Percentiles rank a stretch among this genome's conserved stretches.
Conservation (phyloP, 2,329 filamentous ascomycete genomes). For the Macrophomina phaseolina region DNA sequence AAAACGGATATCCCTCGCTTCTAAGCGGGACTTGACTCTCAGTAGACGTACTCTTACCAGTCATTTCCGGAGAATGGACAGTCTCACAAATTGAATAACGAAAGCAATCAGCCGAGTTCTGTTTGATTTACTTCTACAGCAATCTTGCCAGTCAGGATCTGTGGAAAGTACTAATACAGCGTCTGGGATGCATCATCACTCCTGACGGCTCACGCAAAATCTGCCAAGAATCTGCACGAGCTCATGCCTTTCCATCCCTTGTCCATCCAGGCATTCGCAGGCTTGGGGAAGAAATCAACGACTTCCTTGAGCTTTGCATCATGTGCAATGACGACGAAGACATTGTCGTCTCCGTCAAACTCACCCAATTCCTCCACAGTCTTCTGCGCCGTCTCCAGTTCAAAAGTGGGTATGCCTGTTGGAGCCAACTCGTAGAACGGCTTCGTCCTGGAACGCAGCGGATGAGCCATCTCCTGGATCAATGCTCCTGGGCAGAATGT, state of each 20-base stretch:
- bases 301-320: conserved; percentile 35
- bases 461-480: background rate
- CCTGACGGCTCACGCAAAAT: conserved; percentile 11
- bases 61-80: too few relatives aligned
- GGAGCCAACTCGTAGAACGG: background rate
- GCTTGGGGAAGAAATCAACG: conserved; percentile 34
- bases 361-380: conserved; percentile 34
- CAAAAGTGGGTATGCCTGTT: background rate
- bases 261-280: conserved; percentile 36
- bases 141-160: too few relatives aligned
- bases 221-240: conserved; percentile 37
- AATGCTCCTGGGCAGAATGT: background rate
- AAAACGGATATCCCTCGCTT: too few relatives aligned
- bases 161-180: too few relatives aligned
- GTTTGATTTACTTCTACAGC: too few relatives aligned
- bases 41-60: too few relatives aligned
- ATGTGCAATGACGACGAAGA: conserved; percentile 39
- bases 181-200: background rate
- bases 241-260: conserved; percentile 34
- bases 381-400: conserved; percentile 29
- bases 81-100: too few relatives aligned
- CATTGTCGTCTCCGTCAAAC: conserved; percentile 33
- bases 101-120: too few relatives aligned
- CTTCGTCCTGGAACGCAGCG: background rate
- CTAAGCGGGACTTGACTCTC: too few relatives aligned